These are phyloP conservation scores for Ogataea allantospora DNA, from an alignment of 805 yeast species.

Conservation along the genomic window DNA sequence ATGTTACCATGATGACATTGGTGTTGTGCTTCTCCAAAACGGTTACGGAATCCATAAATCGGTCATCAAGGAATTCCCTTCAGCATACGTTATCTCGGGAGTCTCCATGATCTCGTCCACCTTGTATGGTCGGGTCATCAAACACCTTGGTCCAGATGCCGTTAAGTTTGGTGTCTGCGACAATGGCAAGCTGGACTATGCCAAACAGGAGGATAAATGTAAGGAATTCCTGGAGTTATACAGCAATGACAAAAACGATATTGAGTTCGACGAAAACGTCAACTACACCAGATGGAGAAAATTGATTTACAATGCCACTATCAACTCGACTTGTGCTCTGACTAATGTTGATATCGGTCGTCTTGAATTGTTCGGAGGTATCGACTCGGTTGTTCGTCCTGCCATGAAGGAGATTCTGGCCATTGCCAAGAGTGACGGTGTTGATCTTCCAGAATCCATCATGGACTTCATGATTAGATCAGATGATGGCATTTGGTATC, in stretches of 20 bases:
- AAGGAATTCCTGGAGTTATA: slow-evolving; percentile 35
- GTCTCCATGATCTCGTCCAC: slow-evolving; percentile 38
- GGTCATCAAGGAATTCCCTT: slow-evolving; percentile 34
- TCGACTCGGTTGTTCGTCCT: slow-evolving; percentile 44
- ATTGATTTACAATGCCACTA: slow-evolving; percentile 46
- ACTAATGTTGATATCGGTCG: slow-evolving; percentile 44
- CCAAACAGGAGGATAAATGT: slow-evolving; percentile 31
- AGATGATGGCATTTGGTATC: slow-evolving; percentile 44
- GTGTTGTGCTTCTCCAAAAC: slow-evolving; percentile 40
- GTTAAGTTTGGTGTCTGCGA: slow-evolving; percentile 37
- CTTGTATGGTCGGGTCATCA: slow-evolving; percentile 30
- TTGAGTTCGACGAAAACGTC: slow-evolving; percentile 35
- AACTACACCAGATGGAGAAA: slow-evolving; percentile 46
- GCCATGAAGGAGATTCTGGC: slow-evolving; percentile 66
- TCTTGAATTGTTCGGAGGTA: slow-evolving; percentile 44
- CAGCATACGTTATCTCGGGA: slow-evolving; percentile 38
- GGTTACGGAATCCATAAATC: slow-evolving; percentile 41
- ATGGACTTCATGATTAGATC: slow-evolving; percentile 51
- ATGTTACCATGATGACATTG: slow-evolving; percentile 30
- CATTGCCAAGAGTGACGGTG: slow-evolving; percentile 69
- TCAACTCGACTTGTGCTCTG: slow-evolving; percentile 45
- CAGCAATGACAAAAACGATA: slow-evolving; percentile 30
- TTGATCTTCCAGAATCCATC: slow-evolving; percentile 45
- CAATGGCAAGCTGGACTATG: slow-evolving; percentile 30
- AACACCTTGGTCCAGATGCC: slow-evolving; percentile 36